phyloP scores from a whole-genome alignment of 495 filamentous ascomycete species.

The Usnea hakonensis region DNA sequence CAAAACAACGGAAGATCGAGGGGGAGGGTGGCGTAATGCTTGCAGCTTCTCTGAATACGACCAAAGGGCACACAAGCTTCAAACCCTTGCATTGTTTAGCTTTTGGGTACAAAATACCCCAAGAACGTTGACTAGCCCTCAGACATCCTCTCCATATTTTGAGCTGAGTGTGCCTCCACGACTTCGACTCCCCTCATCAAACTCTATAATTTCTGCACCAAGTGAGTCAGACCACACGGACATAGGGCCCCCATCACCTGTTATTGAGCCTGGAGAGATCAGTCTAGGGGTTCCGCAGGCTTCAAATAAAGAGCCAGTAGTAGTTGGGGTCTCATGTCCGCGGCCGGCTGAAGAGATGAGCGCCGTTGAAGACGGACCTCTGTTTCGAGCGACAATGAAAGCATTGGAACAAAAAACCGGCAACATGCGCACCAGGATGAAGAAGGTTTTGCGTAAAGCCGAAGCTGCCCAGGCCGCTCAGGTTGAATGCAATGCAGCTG shows the following conservation, averaged over 20 bases:
- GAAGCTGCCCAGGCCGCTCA: constrained; percentile 80
- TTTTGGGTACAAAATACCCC: constrained; percentile 82
- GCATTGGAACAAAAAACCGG: constrained; percentile 92
- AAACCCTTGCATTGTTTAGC: constrained; percentile 82
- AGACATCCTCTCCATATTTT: constrained; percentile 58
- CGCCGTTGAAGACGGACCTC: constrained; percentile 80
- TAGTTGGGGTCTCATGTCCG: constrained; percentile 80
- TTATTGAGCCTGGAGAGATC: constrained; percentile 41
- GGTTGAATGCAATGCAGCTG: constrained; percentile 72
- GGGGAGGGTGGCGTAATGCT: constrained; percentile 87
- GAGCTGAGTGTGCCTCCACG: constrained; percentile 66
- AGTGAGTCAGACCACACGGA: constrained; percentile 56
- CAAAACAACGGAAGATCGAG: constrained; percentile 71
- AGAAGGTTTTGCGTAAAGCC: constrained; percentile 86
- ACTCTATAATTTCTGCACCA: constrained; percentile 69
- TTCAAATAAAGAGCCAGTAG: constrained; percentile 52
- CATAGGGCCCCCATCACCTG: constrained; percentile 60
- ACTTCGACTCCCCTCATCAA: constrained; percentile 71
- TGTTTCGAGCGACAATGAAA: constrained; percentile 97
- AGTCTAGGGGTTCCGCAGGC: constrained; percentile 36
- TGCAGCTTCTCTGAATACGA: constrained; percentile 98
- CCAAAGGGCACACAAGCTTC: constrained; percentile 77
- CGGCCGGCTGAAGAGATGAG: constrained; percentile 83
- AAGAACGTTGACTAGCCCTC: constrained; percentile 32
- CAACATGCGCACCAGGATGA: constrained; percentile 88